A percentile compares a stretch with the other conserved stretches of the same genome.
These are phyloP conservation scores for Diospyros lotus DNA, from an alignment of 148 eudicot genomes.

Conservation along the genomic window DNA sequence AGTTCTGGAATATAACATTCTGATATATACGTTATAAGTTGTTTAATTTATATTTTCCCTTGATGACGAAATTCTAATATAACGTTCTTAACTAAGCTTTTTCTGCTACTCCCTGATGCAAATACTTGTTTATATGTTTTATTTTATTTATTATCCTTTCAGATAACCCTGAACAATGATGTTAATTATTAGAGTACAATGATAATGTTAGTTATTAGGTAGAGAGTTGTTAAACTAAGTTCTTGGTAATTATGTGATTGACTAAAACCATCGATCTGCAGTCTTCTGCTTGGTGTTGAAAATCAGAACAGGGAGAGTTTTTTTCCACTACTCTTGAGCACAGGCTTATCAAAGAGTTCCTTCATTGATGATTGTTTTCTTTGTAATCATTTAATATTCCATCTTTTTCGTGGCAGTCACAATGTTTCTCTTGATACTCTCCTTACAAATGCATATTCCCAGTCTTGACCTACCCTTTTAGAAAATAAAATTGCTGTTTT, in stretches of 20 bases:
- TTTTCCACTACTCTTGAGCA: no score
- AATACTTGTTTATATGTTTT: not conserved
- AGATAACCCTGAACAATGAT: not conserved
- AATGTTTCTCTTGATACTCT: not conserved
- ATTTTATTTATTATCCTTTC: not conserved
- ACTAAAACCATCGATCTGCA: no score
- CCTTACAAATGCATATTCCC: not conserved
- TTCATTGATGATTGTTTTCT: not conserved
- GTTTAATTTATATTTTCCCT: not conserved
- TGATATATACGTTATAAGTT: not conserved
- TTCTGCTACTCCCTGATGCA: not conserved
- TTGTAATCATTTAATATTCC: not conserved
- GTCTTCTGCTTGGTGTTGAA: no score
- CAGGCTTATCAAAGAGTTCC: not conserved
- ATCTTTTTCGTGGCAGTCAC: not conserved
- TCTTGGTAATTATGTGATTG: no score
- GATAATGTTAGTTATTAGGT: no score
- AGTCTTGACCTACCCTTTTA: not conserved
- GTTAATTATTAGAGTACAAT: not conserved
- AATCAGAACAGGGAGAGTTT: no score
- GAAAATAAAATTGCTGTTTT: not conserved
- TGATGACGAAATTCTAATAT: not conserved
- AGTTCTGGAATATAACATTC: not conserved
- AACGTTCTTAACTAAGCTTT: not conserved
- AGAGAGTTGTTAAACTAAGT: no score